Evolutionary conservation across 257 asterid species (phyloP), one percentile per base, ranked within the genome.

Genomic region (Oldenlandia corymbosa): DNA sequence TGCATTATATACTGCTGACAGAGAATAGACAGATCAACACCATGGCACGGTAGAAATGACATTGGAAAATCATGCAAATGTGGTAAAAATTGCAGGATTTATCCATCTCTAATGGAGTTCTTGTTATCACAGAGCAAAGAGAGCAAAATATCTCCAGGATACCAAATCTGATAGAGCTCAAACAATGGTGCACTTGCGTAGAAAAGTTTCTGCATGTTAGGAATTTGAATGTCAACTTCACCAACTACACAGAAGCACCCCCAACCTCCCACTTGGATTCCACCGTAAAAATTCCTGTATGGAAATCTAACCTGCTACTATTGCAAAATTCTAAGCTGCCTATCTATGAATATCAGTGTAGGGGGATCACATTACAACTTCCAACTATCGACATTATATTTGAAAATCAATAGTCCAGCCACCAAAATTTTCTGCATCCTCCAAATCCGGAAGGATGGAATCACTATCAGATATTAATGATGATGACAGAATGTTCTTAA

Each of bases 401-500:
- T 89, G 87, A 74, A 81, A 89, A 71, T 86, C 85, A 39, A 89
- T 65, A 7, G 32, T 16, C 62, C 87, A 83, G 37, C 50, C 62
- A 9, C 95, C 86, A 45, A 54, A 66, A 69, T 66, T 67, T 74
- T 87, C 91, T 30, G 95, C 94, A 28, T 81, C 73, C 80, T 83
- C 82, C 30, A 86, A 75, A 62, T 75, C 76, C 67, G 32, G 67
- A 69, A 80, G 79, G 69, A 86, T 56, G 13, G 83, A 75, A 45
- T 57, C 55, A 50, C 58, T 42, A 64, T 59, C 51, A 61, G 65
- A 30, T 63, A 53, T 49, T 48, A 66, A 39, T 14, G 85, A 77
- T 16, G 74, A 58, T 10, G 70, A 54, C 50, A 53, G 64, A 50
- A 66, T 62, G 42, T 46, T 48, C 73, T 65, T 73, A 57, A 75